Evolutionary conservation across 106 monocot species (phyloP).

Genomic region (Hemerocallis citrina): DNA sequence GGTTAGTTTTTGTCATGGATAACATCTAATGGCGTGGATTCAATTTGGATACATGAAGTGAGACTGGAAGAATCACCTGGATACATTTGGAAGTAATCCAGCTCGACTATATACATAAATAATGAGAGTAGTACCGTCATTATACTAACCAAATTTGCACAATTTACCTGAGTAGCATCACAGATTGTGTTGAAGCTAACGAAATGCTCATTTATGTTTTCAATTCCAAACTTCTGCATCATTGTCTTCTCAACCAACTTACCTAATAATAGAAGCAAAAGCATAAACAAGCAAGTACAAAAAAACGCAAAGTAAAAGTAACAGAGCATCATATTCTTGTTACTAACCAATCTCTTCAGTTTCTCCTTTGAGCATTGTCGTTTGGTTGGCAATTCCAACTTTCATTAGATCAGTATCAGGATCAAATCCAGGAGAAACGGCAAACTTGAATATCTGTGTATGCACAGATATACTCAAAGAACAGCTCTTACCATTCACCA

Average conservation of each 20-base stretch:
- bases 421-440: conserved; percentile 84
- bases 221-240: conserved; percentile 84
- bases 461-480: conserved; percentile 4
- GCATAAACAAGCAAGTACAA: conserved; percentile 1
- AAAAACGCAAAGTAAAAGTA: neutral
- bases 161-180: conserved; percentile 94
- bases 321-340: neutral
- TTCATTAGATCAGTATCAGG: conserved; percentile 78
- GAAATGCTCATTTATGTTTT: conserved; percentile 77
- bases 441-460: conserved; percentile 79
- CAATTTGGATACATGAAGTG: too few relatives aligned
- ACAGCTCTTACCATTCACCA: neutral
- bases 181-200: conserved; percentile 98
- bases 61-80: too few relatives aligned
- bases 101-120: too few relatives aligned
- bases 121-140: too few relatives aligned
- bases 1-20: too few relatives aligned
- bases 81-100: too few relatives aligned
- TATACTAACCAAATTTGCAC: too few relatives aligned
- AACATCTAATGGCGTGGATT: too few relatives aligned
- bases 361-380: conserved; percentile 99
- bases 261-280: conserved; percentile 26
- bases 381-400: conserved; percentile 97
- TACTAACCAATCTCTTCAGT: conserved; percentile 89
- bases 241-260: conserved; percentile 89